A percentile compares a stretch with the other conserved stretches of the same genome.
Evolutionary conservation across 805 yeast genomes (phyloP).

Genomic region (Kazachstania martiniae): DNA sequence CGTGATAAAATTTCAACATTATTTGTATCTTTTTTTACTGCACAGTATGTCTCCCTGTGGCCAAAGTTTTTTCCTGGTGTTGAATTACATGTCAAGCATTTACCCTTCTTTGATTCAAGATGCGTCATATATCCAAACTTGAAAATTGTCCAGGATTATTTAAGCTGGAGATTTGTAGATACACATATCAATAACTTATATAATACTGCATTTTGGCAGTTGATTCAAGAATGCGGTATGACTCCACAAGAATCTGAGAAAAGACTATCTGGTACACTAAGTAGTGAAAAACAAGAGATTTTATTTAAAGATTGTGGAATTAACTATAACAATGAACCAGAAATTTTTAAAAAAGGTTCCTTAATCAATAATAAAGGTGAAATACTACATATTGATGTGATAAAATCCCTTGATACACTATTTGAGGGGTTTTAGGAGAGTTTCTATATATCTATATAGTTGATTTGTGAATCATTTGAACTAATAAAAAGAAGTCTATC

Average conservation of each 20-base stretch:
- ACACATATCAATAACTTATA: constrained; percentile 92
- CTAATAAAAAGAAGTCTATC: constrained; percentile 7
- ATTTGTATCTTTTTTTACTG: constrained; percentile 72
- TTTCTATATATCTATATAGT: constrained; percentile 3
- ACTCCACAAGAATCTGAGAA: constrained; percentile 76
- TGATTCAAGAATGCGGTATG: constrained; percentile 59
- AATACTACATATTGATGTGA: constrained; percentile 31
- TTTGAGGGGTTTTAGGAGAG: constrained; percentile 22
- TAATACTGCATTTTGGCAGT: constrained; percentile 86
- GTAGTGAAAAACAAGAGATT: constrained; percentile 83
- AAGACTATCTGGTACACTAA: constrained; percentile 60
- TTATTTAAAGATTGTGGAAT: constrained; percentile 67
- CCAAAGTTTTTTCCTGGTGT: constrained; percentile 39
- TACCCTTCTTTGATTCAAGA: constrained; percentile 88
- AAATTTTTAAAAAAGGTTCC: constrained; percentile 74
- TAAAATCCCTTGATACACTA: constrained; percentile 28
- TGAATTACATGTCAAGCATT: constrained; percentile 37
- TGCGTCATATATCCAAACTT: constrained; percentile 75
- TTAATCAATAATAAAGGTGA: constrained; percentile 45
- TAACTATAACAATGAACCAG: constrained; percentile 86
- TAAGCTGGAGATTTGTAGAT: constrained; percentile 93
- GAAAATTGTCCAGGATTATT: constrained; percentile 59
- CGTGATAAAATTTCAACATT: constrained; percentile 70
- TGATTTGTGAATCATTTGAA: constrained; percentile 5
- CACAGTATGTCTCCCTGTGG: constrained; percentile 69